Conservation (phyloP, 305 asterid genomes). For the Coffea humblotiana region DNA sequence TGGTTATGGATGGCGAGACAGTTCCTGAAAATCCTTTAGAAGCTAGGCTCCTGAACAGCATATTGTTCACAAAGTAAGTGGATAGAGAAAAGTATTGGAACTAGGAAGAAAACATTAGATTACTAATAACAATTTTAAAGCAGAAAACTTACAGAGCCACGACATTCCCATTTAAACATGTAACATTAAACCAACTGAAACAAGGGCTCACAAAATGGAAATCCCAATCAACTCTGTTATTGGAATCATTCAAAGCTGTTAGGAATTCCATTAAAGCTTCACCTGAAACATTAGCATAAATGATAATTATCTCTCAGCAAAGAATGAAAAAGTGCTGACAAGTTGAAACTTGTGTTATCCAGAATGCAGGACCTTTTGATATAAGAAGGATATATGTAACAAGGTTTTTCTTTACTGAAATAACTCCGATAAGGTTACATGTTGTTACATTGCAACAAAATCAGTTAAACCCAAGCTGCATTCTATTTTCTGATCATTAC, state of each 20-base stretch:
- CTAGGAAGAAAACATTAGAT: not conserved
- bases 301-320: slow-evolving; percentile 1
- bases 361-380: not conserved
- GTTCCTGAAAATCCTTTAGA: slow-evolving; percentile 78
- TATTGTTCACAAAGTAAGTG: slow-evolving; percentile 9
- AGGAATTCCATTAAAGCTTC: slow-evolving; percentile 60
- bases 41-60: slow-evolving; percentile 67
- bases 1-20: slow-evolving; percentile 66
- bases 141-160: slow-evolving; percentile 63
- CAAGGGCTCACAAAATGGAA: slow-evolving; percentile 73
- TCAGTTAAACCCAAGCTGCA: not conserved
- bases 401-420: not conserved
- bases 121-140: not conserved
- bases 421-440: not conserved
- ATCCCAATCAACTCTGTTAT: slow-evolving; percentile 61
- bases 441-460: not conserved
- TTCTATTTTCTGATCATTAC: not conserved
- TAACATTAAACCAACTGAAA: slow-evolving; percentile 79
- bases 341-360: not conserved
- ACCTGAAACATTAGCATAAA: slow-evolving; percentile 43
- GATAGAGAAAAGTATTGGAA: not conserved
- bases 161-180: slow-evolving; percentile 67
- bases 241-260: slow-evolving; percentile 60
- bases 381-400: not conserved
- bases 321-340: not conserved